A percentile compares a stretch with the other conserved stretches of the same genome.
These are phyloP conservation scores for Rhodotorula babjevae DNA, from an alignment of 768 basidiomycete genomes.

Conservation along the genomic window DNA sequence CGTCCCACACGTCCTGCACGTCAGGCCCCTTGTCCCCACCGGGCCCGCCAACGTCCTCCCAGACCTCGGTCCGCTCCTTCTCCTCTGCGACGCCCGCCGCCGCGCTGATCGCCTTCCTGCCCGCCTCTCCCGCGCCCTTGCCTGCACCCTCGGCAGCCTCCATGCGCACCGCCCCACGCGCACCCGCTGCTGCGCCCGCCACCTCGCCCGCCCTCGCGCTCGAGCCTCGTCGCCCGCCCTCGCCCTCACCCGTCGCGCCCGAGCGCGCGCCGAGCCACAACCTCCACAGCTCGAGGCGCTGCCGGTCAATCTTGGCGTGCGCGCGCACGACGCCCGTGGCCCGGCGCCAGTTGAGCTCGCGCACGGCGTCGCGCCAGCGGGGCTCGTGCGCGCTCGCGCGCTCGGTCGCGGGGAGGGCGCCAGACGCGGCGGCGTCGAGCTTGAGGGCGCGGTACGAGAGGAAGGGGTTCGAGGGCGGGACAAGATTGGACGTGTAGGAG, in stretches of 20 bases:
- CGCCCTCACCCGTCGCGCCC: background rate
- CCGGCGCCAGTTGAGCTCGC: constrained; percentile 27
- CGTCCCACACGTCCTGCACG: constrained; percentile 34
- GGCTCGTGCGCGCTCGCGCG: background rate
- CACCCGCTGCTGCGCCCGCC: too few relatives aligned
- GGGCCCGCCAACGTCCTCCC: background rate
- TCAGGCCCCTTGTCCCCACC: background rate
- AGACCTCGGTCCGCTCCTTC: background rate
- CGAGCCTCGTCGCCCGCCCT: too few relatives aligned
- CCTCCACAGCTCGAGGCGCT: constrained; percentile 22
- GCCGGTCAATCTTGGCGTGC: constrained; percentile 21
- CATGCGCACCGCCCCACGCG: background rate
- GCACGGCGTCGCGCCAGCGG: constrained; percentile 20
- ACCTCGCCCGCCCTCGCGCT: background rate
- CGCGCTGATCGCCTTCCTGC: background rate
- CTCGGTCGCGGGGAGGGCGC: too few relatives aligned
- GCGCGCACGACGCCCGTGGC: constrained; percentile 1
- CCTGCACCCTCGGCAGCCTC: constrained; percentile 1
- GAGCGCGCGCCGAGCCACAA: constrained; percentile 16
- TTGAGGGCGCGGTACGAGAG: constrained; percentile 5
- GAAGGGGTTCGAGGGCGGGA: constrained; percentile 8
- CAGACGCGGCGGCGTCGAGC: background rate
- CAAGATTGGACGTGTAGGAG: background rate
- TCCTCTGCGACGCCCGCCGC: background rate
- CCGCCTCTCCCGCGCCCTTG: background rate